Percentiles rank a stretch among this genome's conserved stretches.
phyloP scores from a whole-genome alignment of 140 eudicot species.

The Eryngium alpinum region DNA sequence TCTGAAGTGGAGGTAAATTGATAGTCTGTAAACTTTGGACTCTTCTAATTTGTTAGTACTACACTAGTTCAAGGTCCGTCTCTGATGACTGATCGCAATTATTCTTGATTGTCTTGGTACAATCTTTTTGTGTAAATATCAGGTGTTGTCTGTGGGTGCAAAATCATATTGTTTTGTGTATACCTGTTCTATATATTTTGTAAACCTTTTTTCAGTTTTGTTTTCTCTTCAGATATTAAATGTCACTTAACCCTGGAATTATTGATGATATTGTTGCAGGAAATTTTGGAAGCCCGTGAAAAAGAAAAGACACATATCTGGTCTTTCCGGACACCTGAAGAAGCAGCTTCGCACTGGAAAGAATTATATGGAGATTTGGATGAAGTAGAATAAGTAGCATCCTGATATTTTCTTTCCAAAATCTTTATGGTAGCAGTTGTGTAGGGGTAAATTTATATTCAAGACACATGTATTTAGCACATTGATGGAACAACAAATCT shows the following conservation, averaged over 20 bases:
- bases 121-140: not conserved
- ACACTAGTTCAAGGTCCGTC: not conserved
- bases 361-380: conserved; percentile 53
- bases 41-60: not conserved
- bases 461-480: too few species aligned
- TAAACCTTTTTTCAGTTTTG: not conserved
- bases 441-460: too few species aligned
- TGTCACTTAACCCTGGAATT: conserved; percentile 1
- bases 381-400: conserved; percentile 25
- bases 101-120: not conserved
- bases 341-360: conserved; percentile 58
- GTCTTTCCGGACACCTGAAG: conserved; percentile 64
- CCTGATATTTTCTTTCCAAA: not conserved
- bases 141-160: not conserved
- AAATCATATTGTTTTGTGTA: not conserved
- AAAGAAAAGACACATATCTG: conserved; percentile 57
- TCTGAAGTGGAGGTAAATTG: conserved; percentile 54
- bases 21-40: not conserved
- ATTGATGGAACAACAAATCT: too few species aligned
- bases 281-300: conserved; percentile 70
- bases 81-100: not conserved
- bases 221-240: not conserved
- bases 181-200: not conserved
- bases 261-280: conserved; percentile 41
- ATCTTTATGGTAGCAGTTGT: too few species aligned